Evolutionary conservation across 768 basidiomycete species (phyloP).

Genomic region (Boletus huronensis): DNA sequence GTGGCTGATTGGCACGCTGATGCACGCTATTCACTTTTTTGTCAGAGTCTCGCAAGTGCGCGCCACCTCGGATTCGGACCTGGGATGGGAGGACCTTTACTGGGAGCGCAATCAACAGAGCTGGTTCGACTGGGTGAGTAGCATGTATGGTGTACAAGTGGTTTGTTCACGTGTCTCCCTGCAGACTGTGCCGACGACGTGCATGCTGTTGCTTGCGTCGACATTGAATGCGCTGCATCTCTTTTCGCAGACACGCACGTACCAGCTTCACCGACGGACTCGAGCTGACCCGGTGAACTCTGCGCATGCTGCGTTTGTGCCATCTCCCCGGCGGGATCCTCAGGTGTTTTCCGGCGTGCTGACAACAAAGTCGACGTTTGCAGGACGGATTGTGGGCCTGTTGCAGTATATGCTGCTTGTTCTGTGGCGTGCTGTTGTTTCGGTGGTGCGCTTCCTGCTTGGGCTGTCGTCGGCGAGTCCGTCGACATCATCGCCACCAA

Average conservation of each 20-base stretch:
- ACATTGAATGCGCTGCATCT: slow-evolving; percentile 61
- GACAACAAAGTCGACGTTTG: slow-evolving; percentile 43
- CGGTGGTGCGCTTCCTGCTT: slow-evolving; percentile 64
- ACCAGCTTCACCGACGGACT: slow-evolving; percentile 58
- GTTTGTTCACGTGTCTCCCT: slow-evolving; percentile 9
- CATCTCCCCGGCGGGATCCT: slow-evolving; percentile 34
- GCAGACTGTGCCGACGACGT: slow-evolving; percentile 64
- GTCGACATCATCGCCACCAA: slow-evolving; percentile 31
- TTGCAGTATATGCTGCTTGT: slow-evolving; percentile 36
- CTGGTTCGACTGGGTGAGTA: slow-evolving; percentile 80
- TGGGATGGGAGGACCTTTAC: slow-evolving; percentile 79
- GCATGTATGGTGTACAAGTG: slow-evolving; percentile 6
- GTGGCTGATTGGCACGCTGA: slow-evolving; percentile 55
- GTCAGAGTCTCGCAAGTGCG: slow-evolving; percentile 58
- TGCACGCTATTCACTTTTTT: slow-evolving; percentile 69
- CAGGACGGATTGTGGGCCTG: slow-evolving; percentile 33
- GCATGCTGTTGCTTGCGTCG: slow-evolving; percentile 52
- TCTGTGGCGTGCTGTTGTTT: slow-evolving; percentile 50
- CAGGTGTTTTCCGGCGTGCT: slow-evolving; percentile 30
- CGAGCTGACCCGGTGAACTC: slow-evolving; percentile 62
- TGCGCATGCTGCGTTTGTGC: slow-evolving; percentile 64
- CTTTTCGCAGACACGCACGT: slow-evolving; percentile 65
- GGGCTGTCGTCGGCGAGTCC: slow-evolving; percentile 50
- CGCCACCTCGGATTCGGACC: slow-evolving; percentile 58
- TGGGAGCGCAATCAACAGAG: slow-evolving; percentile 57